These are phyloP conservation scores for Podochytrium sp. DNA, from an alignment of 192 early-diverging fungal species.

Conservation along the genomic window DNA sequence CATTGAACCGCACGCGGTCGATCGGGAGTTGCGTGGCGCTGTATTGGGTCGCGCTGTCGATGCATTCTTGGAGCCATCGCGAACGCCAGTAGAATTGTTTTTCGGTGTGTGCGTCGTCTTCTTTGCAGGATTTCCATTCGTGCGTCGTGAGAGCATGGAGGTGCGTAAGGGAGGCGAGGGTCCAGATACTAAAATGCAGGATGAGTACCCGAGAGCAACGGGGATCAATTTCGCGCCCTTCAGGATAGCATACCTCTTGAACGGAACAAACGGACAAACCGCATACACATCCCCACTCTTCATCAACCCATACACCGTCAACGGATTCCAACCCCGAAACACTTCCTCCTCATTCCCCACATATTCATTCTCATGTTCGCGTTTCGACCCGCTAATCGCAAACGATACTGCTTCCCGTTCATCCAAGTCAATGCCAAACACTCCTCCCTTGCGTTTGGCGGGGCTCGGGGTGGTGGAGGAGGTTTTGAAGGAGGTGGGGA, in stretches of 20 bases:
- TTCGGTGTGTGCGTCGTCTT: background rate
- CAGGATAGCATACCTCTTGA: conserved; percentile 15
- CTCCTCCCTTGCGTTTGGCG: background rate
- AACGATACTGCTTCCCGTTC: conserved; percentile 29
- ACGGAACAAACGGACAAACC: conserved; percentile 27
- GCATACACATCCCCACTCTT: conserved; percentile 21
- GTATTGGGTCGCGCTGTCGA: background rate
- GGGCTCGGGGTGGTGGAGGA: background rate
- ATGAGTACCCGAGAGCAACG: background rate
- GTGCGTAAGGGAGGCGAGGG: background rate
- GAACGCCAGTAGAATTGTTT: conserved; percentile 28
- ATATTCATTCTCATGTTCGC: no score
- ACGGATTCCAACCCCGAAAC: conserved; percentile 18
- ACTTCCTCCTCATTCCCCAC: no score
- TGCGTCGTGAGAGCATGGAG: background rate
- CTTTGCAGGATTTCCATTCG: background rate
- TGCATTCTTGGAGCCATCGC: conserved; percentile 22
- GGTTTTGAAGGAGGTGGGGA: background rate
- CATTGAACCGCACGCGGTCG: background rate
- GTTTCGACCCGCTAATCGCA: background rate
- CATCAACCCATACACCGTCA: conserved; percentile 31
- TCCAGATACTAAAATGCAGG: conserved; percentile 12
- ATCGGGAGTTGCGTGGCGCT: background rate
- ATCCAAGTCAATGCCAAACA: conserved; percentile 26
- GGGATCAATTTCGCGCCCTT: background rate